Conservation (phyloP, 2,329 filamentous ascomycete genomes). For the Clonostachys sp. region DNA sequence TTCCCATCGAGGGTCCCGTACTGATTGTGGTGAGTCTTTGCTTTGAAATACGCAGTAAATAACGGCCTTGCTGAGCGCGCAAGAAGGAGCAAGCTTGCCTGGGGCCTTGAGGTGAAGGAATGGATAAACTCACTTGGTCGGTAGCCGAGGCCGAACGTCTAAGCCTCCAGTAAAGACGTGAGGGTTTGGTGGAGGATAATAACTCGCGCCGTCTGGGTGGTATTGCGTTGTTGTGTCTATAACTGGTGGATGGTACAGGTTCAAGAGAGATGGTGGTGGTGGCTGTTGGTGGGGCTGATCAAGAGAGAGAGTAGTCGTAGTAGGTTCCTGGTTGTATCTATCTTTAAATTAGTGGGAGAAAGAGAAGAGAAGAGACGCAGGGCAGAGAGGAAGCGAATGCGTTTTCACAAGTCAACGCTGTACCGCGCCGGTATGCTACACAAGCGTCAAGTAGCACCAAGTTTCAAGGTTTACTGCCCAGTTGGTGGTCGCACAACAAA, state of each 20-base stretch:
- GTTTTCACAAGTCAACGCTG: slow-evolving; percentile 25
- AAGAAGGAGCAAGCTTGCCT: not conserved
- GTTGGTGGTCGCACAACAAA: slow-evolving; percentile 32
- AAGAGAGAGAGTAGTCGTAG: slow-evolving; percentile 46
- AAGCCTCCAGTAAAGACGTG: slow-evolving; percentile 38
- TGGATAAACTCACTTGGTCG: slow-evolving; percentile 43
- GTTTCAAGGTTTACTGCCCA: slow-evolving; percentile 36
- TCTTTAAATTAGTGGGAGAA: slow-evolving; percentile 15
- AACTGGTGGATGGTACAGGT: slow-evolving; percentile 44
- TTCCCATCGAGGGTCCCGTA: slow-evolving; percentile 46
- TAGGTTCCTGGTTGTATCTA: slow-evolving; percentile 53
- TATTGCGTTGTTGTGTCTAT: slow-evolving; percentile 42
- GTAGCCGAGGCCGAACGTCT: slow-evolving; percentile 49
- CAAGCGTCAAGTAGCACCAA: slow-evolving; percentile 18
- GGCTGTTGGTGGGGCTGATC: slow-evolving; percentile 42
- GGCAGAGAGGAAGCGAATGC: slow-evolving; percentile 6
- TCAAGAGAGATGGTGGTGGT: slow-evolving; percentile 36
- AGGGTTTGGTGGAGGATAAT: slow-evolving; percentile 37
- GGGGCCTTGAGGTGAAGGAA: not conserved
- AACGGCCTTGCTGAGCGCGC: no score
- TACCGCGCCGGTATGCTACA: slow-evolving; percentile 27
- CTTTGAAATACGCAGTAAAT: no score
- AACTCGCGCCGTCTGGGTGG: slow-evolving; percentile 41
- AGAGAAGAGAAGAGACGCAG: slow-evolving; percentile 1
- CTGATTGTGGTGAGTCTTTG: slow-evolving; percentile 17